A percentile compares a stretch with the other conserved stretches of the same genome.
Conservation (phyloP, 1,284 basidiomycete genomes). For the Anthracocystis setariae region DNA sequence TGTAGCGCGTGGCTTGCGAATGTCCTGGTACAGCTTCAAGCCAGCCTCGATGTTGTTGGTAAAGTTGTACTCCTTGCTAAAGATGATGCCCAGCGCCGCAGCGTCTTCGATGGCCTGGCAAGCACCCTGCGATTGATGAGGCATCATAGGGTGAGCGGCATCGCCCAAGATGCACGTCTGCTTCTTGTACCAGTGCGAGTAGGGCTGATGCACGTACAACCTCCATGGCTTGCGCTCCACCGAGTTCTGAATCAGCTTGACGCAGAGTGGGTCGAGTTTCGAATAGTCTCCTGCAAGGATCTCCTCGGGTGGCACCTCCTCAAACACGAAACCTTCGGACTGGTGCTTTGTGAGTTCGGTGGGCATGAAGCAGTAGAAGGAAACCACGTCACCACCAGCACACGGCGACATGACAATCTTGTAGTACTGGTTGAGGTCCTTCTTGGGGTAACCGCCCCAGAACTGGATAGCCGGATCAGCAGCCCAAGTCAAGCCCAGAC, state of each 20-base stretch:
- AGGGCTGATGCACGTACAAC: constrained; percentile 68
- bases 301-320: constrained; percentile 65
- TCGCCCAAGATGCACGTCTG: constrained; percentile 66
- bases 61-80: constrained; percentile 49
- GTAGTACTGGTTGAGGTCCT: constrained; percentile 62
- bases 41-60: constrained; percentile 62
- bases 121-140: constrained; percentile 48
- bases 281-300: constrained; percentile 65
- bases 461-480: constrained; percentile 68
- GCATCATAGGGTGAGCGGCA: constrained; percentile 52
- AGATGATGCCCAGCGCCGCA: constrained; percentile 46
- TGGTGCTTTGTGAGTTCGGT: constrained; percentile 68
- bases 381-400: constrained; percentile 65
- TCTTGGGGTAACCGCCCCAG: constrained; percentile 67
- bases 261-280: constrained; percentile 65
- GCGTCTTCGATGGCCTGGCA: constrained; percentile 50
- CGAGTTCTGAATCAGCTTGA: constrained; percentile 64
- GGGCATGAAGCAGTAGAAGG: constrained; percentile 67
- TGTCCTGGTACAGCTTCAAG: constrained; percentile 67
- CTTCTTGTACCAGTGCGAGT: constrained; percentile 66
- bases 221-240: constrained; percentile 67
- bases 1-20: constrained; percentile 68
- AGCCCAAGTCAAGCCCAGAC: constrained; percentile 67
- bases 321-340: constrained; percentile 68
- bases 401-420: constrained; percentile 69